These are phyloP conservation scores for Toxicodendron radicans DNA, from an alignment of 345 rosid species.

Conservation along the genomic window DNA sequence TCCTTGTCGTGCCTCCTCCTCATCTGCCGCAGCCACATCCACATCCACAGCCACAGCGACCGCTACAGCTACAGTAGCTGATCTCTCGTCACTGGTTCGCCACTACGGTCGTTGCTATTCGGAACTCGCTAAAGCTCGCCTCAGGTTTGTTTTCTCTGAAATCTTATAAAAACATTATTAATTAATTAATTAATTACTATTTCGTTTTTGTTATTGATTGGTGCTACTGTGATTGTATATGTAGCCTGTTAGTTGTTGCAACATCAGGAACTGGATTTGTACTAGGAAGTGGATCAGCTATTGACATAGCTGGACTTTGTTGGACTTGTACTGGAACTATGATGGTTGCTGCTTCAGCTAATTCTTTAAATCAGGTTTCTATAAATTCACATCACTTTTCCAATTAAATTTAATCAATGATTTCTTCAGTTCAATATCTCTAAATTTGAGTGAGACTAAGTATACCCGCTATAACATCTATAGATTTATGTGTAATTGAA, in stretches of 20 bases:
- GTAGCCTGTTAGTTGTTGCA: slow-evolving; percentile 90
- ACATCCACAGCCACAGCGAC: neutral
- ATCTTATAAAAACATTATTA: neutral
- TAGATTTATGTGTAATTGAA: too few relatives aligned
- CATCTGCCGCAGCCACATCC: neutral
- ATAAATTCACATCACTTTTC: neutral
- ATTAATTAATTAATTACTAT: neutral
- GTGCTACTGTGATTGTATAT: neutral
- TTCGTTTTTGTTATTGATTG: neutral
- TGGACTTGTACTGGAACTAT: slow-evolving; percentile 95
- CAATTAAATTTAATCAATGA: too few relatives aligned
- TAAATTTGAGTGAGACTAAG: too few relatives aligned
- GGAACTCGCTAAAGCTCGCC: slow-evolving; percentile 98
- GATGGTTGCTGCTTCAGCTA: slow-evolving; percentile 98
- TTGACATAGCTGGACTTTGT: slow-evolving; percentile 77
- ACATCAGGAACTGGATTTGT: slow-evolving; percentile 97
- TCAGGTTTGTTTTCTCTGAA: slow-evolving; percentile 47
- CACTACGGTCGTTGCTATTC: slow-evolving; percentile 78
- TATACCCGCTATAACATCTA: too few relatives aligned
- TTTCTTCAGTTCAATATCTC: too few relatives aligned
- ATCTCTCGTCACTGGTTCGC: slow-evolving; percentile 33
- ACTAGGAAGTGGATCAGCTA: slow-evolving; percentile 65
- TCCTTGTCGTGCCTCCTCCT: slow-evolving; percentile 31
- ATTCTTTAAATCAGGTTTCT: slow-evolving; percentile 86
- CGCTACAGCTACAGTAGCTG: slow-evolving; percentile 21